phyloP scores from a whole-genome alignment of 345 rosid species.

The Nasturtium officinale region DNA sequence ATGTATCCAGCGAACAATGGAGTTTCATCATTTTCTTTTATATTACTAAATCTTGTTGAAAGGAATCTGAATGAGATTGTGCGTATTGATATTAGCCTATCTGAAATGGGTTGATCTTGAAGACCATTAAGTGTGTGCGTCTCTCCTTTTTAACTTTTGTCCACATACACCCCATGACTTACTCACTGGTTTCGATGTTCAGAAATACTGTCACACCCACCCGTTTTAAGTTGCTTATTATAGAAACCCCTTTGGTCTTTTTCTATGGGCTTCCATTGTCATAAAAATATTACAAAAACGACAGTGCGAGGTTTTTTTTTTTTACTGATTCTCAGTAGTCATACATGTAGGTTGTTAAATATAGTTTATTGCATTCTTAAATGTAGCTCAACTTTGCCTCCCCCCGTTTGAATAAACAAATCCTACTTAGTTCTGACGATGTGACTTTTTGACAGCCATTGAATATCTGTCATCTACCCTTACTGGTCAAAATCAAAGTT shows the following conservation, averaged over 20 bases:
- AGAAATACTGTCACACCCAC: constrained; percentile 15
- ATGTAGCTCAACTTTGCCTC: constrained; percentile 16
- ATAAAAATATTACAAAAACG: not conserved
- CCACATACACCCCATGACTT: constrained; percentile 20
- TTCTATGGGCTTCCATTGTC: constrained; percentile 2
- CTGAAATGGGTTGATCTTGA: constrained; percentile 21
- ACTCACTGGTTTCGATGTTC: constrained; percentile 33
- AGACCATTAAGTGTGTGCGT: constrained; percentile 31
- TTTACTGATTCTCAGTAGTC: not conserved
- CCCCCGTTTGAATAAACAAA: constrained; percentile 11
- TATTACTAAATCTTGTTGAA: not conserved
- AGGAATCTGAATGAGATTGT: not conserved
- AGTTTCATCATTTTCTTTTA: not conserved
- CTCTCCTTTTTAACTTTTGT: constrained; percentile 26
- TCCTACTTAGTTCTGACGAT: not conserved
- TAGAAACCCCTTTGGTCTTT: constrained; percentile 9
- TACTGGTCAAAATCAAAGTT: constrained; percentile 24
- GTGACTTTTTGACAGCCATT: constrained; percentile 32
- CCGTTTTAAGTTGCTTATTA: not conserved
- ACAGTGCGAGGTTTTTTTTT: not conserved
- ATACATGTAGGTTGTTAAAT: not conserved
- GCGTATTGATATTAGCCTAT: not conserved
- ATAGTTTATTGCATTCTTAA: not conserved
- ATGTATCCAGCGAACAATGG: constrained; percentile 20
- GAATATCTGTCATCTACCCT: constrained; percentile 36